Conservation (phyloP, 2,329 filamentous ascomycete genomes). For the Dactylellina sp. region DNA sequence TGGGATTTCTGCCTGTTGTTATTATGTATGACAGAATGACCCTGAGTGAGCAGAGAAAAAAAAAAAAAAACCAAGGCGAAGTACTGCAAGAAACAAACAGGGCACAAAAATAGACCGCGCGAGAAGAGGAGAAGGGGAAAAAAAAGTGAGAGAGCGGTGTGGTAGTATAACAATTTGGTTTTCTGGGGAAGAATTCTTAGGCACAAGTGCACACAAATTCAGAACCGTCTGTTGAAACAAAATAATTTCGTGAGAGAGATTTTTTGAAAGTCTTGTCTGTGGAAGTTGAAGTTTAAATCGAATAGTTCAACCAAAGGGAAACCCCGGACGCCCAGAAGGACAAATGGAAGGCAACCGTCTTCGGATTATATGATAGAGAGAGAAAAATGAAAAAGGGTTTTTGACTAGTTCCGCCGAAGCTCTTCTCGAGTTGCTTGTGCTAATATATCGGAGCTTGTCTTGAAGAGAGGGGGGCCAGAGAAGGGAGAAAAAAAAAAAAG, state of each 20-base stretch:
- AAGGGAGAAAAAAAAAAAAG: conserved; percentile 35
- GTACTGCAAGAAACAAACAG: conserved; percentile 41
- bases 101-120: conserved; percentile 52
- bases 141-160: background rate
- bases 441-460: conserved; percentile 12
- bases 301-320: background rate
- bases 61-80: no score
- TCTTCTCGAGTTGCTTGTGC: background rate
- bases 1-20: conserved; percentile 53
- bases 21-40: conserved; percentile 36
- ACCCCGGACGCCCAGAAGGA: conserved; percentile 22
- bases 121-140: conserved; percentile 15
- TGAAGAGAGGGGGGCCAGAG: conserved; percentile 5
- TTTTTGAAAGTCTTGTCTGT: conserved; percentile 1
- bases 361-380: conserved; percentile 38
- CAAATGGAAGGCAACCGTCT: conserved; percentile 41
- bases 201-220: conserved; percentile 9
- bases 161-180: background rate
- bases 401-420: conserved; percentile 5
- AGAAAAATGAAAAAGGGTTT: conserved; percentile 25
- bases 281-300: conserved; percentile 29
- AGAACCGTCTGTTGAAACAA: conserved; percentile 32
- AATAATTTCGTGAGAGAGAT: conserved; percentile 17
- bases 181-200: background rate
- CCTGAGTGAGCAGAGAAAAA: conserved; percentile 31